Evolutionary conservation across 208 protist genomes (phyloP).

Genomic region (Trypanosoma boissoni): DNA sequence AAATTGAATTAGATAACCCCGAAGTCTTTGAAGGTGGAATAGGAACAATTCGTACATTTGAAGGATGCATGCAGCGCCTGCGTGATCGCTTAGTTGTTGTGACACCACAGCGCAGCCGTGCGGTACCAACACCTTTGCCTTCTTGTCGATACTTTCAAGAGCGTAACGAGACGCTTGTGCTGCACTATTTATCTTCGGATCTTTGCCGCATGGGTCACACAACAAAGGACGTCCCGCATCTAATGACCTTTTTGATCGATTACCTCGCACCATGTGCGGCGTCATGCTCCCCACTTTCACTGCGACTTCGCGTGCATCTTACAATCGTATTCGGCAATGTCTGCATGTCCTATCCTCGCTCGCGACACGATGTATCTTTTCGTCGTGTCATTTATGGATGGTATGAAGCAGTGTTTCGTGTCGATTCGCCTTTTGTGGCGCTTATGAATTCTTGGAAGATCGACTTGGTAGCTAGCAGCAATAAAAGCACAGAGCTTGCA

Average conservation of each 20-base stretch:
- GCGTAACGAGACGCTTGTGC: conserved; percentile 6
- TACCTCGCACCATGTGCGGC: conserved; percentile 14
- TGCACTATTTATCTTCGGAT: conserved; percentile 21
- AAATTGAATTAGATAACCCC: conserved; percentile 11
- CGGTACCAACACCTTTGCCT: conserved; percentile 4
- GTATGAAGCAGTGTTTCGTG: conserved; percentile 20
- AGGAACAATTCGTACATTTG: conserved; percentile 8
- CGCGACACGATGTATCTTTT: conserved; percentile 7
- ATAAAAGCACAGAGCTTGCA: no score
- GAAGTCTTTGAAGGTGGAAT: conserved; percentile 1
- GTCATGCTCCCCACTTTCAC: background rate
- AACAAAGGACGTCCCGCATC: conserved; percentile 25
- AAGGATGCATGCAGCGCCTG: conserved; percentile 13
- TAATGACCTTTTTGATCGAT: conserved; percentile 23
- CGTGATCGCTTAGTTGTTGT: conserved; percentile 20
- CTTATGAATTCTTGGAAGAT: conserved; percentile 21
- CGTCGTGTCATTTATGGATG: conserved; percentile 12
- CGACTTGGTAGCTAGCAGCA: conserved; percentile 14
- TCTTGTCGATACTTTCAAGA: conserved; percentile 13
- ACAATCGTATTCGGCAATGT: conserved; percentile 24
- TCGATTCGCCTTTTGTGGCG: conserved; percentile 16
- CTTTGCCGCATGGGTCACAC: conserved; percentile 27
- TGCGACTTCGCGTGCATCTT: conserved; percentile 8
- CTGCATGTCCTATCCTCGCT: conserved; percentile 1
- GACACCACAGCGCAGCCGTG: background rate